These are phyloP conservation scores for Blumeria graminis DNA, from an alignment of 2,329 filamentous ascomycete genomes.

Conservation along the genomic window DNA sequence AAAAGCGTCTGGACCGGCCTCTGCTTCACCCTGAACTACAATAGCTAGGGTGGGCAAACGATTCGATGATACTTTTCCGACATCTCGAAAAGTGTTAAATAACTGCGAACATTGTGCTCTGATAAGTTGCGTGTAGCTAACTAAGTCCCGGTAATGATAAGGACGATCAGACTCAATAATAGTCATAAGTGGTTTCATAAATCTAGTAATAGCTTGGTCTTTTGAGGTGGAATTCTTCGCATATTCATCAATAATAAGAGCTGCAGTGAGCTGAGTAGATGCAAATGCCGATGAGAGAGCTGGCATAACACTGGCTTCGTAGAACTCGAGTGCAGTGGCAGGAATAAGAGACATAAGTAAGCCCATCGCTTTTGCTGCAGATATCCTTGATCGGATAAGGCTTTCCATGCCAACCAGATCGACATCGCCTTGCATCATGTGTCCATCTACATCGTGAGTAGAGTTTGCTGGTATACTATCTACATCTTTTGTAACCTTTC, in stretches of 20 bases:
- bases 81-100: slow-evolving; percentile 74
- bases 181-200: slow-evolving; percentile 39
- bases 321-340: slow-evolving; percentile 32
- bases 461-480: slow-evolving; percentile 34
- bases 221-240: slow-evolving; percentile 32
- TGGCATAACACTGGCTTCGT: slow-evolving; percentile 38
- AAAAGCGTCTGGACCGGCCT: slow-evolving; percentile 82
- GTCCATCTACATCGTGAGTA: slow-evolving; percentile 89
- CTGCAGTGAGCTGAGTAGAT: slow-evolving; percentile 64
- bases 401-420: slow-evolving; percentile 80
- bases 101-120: slow-evolving; percentile 80
- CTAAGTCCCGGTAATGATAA: slow-evolving; percentile 64
- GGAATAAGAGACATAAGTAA: slow-evolving; percentile 60
- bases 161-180: slow-evolving; percentile 69
- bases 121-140: slow-evolving; percentile 71
- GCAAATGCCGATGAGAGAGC: slow-evolving; percentile 51
- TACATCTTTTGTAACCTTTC: slow-evolving; percentile 66
- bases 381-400: slow-evolving; percentile 73
- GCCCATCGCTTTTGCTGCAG: slow-evolving; percentile 66
- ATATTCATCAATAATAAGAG: slow-evolving; percentile 73
- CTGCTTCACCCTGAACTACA: slow-evolving; percentile 77
- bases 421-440: slow-evolving; percentile 93
- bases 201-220: slow-evolving; percentile 27
- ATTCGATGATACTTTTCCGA: slow-evolving; percentile 53
- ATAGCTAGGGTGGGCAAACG: slow-evolving; percentile 66